Conservation (phyloP, 2,329 filamentous ascomycete species). For the Trichophyton schoenleinii region DNA sequence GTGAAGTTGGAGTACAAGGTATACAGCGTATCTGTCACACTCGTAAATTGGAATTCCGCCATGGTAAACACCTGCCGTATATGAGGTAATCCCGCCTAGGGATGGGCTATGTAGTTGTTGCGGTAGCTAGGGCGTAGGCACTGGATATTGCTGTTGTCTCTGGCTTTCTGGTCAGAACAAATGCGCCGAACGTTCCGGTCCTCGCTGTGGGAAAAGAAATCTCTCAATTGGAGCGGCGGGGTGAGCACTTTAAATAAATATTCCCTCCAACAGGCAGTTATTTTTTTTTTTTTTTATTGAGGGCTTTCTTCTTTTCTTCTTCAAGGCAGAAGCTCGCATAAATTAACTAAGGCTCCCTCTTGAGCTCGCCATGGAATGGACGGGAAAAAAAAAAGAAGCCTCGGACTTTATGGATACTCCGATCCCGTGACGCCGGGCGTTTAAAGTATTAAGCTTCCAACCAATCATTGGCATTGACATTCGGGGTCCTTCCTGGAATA, state of each 20-base stretch:
- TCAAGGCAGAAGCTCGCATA: neutral
- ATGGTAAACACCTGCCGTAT: neutral
- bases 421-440: neutral
- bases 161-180: neutral
- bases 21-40: slow-evolving; percentile 19
- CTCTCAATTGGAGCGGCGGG: neutral
- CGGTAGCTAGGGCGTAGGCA: neutral
- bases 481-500: too few relatives aligned
- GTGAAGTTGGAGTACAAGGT: slow-evolving; percentile 21
- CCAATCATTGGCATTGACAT: too few relatives aligned
- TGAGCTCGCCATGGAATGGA: neutral
- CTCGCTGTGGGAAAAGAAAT: neutral
- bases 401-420: neutral
- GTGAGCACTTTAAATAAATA: neutral
- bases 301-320: neutral
- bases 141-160: neutral
- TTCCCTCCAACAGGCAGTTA: neutral
- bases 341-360: neutral
- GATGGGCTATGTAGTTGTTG: too few relatives aligned
- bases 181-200: neutral
- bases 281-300: neutral
- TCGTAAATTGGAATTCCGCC: neutral
- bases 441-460: too few relatives aligned
- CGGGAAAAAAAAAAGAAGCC: neutral
- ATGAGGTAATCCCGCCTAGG: neutral